Conservation (phyloP, 768 basidiomycete species). For the Trametopsis cervina region DNA sequence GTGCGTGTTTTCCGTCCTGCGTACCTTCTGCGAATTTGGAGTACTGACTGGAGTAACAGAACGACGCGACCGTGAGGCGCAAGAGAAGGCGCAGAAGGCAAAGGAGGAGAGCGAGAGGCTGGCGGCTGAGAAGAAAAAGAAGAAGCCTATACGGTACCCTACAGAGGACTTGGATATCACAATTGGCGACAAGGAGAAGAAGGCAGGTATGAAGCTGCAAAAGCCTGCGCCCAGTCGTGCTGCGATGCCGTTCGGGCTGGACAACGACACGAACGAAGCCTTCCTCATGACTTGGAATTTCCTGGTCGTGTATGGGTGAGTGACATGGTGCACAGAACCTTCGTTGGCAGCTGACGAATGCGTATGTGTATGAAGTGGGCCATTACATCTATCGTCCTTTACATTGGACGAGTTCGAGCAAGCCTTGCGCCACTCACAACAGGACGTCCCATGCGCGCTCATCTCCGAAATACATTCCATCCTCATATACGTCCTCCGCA, state of each 20-base stretch:
- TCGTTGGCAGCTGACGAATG: not conserved
- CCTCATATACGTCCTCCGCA: slow-evolving; percentile 85
- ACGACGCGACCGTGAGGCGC: slow-evolving; percentile 63
- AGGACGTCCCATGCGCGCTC: slow-evolving; percentile 66
- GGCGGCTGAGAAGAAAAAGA: slow-evolving; percentile 78
- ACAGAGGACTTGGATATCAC: slow-evolving; percentile 87
- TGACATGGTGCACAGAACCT: not conserved
- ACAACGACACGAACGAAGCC: slow-evolving; percentile 62
- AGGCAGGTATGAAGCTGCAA: slow-evolving; percentile 61
- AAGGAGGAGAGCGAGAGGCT: slow-evolving; percentile 69
- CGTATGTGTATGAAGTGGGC: slow-evolving; percentile 46
- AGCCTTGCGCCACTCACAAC: slow-evolving; percentile 68
- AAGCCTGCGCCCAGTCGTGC: slow-evolving; percentile 59
- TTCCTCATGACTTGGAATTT: slow-evolving; percentile 95
- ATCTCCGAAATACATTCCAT: slow-evolving; percentile 86
- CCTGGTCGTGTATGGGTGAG: slow-evolving; percentile 87
- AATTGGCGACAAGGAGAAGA: slow-evolving; percentile 76
- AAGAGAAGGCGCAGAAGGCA: slow-evolving; percentile 53
- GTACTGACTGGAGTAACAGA: slow-evolving; percentile 40
- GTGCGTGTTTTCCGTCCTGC: not conserved
- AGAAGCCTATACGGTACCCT: slow-evolving; percentile 86
- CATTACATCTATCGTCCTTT: slow-evolving; percentile 81
- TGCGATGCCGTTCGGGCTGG: slow-evolving; percentile 63
- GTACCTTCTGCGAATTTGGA: too few relatives aligned
- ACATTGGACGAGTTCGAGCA: slow-evolving; percentile 91